Conservation (phyloP, 83 land plant genomes). For the Isoetes engelmannii region DNA sequence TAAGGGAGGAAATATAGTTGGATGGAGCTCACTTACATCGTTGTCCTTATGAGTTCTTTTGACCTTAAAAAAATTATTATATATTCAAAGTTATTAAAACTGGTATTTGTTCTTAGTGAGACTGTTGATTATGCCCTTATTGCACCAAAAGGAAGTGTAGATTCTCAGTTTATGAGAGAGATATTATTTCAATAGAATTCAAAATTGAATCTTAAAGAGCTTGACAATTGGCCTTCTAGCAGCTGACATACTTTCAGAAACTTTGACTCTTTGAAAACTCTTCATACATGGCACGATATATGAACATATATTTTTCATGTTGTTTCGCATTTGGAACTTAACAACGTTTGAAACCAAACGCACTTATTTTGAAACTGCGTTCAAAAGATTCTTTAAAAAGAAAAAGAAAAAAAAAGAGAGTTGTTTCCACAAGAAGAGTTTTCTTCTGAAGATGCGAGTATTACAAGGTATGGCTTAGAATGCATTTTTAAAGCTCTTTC, state of each 20-base stretch:
- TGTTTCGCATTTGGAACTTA: conserved; percentile 45
- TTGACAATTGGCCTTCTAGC: conserved; percentile 85
- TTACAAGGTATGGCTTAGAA: conserved; percentile 39
- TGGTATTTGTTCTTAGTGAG: conserved; percentile 59
- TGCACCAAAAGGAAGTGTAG: conserved; percentile 56
- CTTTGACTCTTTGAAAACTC: conserved; percentile 57
- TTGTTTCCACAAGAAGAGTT: conserved; percentile 23
- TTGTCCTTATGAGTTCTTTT: conserved; percentile 69
- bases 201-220: conserved; percentile 42
- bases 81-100: conserved; percentile 44
- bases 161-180: conserved; percentile 71
- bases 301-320: conserved; percentile 72
- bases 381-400: no score
- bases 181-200: conserved; percentile 49
- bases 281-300: conserved; percentile 80
- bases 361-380: no score
- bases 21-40: conserved; percentile 41
- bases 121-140: conserved; percentile 50
- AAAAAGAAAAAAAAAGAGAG: no score
- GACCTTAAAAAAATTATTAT: conserved; percentile 39
- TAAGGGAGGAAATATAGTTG: conserved; percentile 5
- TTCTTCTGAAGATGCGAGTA: conserved; percentile 36
- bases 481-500: conserved; percentile 48
- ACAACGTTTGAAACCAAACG: no score
- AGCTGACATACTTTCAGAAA: conserved; percentile 56